These are phyloP conservation scores for Isoetes engelmannii DNA, from an alignment of 83 land plant genomes.

Conservation along the genomic window DNA sequence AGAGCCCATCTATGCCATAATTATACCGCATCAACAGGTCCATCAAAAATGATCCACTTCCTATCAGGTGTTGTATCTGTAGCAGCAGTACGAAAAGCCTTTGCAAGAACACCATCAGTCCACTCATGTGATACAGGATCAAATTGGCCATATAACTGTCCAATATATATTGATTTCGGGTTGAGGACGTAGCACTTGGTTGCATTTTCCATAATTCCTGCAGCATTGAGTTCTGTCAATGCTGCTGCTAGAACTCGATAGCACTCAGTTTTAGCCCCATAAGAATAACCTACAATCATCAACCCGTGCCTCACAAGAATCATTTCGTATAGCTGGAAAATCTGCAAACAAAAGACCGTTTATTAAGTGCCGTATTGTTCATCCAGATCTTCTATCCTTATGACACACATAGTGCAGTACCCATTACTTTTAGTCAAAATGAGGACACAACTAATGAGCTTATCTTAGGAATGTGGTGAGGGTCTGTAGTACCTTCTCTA, in stretches of 20 bases:
- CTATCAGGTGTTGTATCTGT: conserved; percentile 39
- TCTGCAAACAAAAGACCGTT: conserved; percentile 21
- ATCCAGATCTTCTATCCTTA: background rate
- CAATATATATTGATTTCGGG: conserved; percentile 42
- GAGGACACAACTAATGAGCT: background rate
- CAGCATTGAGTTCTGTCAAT: conserved; percentile 24
- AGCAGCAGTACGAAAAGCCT: conserved; percentile 32
- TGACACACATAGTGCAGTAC: no score
- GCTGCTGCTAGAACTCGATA: conserved; percentile 37
- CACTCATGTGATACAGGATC: conserved; percentile 46
- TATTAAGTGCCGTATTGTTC: background rate
- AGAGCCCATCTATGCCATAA: no score
- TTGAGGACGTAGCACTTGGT: conserved; percentile 31
- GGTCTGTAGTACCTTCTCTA: conserved; percentile 23
- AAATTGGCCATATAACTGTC: conserved; percentile 42
- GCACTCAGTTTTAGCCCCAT: conserved; percentile 41
- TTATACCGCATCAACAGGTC: conserved; percentile 43
- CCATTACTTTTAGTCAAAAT: no score
- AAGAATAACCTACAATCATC: conserved; percentile 40
- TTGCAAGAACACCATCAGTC: conserved; percentile 43
- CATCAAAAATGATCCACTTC: conserved; percentile 42
- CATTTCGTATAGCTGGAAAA: conserved; percentile 42
- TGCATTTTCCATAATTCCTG: conserved; percentile 23
- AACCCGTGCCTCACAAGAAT: conserved; percentile 38
- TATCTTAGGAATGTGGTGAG: background rate